phyloP scores from a whole-genome alignment of 306 rosid genomes.

The Malus asiatica region DNA sequence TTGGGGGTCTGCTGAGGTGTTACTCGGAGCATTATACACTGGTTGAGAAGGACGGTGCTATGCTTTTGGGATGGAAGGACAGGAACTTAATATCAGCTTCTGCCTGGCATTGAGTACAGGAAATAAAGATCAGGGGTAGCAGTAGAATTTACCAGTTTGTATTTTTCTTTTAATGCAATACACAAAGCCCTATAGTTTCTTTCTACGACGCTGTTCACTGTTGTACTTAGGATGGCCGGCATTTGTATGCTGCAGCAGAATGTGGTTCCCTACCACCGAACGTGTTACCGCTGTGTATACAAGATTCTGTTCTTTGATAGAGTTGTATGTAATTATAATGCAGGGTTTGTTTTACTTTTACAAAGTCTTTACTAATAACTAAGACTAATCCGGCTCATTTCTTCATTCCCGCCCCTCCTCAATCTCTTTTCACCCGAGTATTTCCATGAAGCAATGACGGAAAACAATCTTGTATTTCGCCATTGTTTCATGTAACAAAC shows the following conservation, averaged over 20 bases:
- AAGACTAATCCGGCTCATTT: no score
- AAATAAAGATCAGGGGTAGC: conserved; percentile 15
- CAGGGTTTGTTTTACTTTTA: background rate
- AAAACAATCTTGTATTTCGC: background rate
- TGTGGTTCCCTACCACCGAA: background rate
- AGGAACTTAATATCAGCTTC: conserved; percentile 87
- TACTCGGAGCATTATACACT: conserved; percentile 77
- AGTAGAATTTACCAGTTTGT: conserved; percentile 2
- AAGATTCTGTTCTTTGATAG: background rate
- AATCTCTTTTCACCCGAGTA: background rate
- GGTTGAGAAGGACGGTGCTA: conserved; percentile 79
- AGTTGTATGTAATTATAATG: background rate
- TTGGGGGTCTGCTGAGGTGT: conserved; percentile 51
- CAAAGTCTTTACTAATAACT: no score
- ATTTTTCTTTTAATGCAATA: background rate
- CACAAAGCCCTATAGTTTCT: background rate
- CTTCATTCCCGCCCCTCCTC: no score
- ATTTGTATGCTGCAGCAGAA: background rate
- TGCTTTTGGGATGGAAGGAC: conserved; percentile 86
- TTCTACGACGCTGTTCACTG: background rate
- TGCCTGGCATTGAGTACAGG: conserved; percentile 61
- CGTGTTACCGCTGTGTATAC: background rate
- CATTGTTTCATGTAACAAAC: background rate
- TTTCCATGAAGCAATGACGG: background rate
- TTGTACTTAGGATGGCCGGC: background rate